Percentiles rank a stretch among this genome's conserved stretches.
These are phyloP conservation scores for Diaporthe vexans DNA, from an alignment of 2,329 filamentous ascomycete species.

Conservation along the genomic window DNA sequence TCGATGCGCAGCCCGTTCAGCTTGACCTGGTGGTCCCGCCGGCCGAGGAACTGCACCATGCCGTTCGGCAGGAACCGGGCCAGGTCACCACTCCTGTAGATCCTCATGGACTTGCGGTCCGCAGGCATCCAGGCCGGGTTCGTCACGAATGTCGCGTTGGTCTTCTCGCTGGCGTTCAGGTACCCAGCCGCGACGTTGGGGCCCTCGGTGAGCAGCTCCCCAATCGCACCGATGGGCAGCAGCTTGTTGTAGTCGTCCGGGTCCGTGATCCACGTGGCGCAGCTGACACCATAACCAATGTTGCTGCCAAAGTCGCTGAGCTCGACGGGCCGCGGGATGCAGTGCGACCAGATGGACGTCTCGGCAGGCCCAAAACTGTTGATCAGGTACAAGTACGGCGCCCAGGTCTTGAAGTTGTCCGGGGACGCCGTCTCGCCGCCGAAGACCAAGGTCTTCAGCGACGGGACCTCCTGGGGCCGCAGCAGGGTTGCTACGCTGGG, in stretches of 20 bases:
- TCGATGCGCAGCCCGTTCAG: slow-evolving; percentile 63
- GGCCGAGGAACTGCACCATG: slow-evolving; percentile 53
- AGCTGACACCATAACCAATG: slow-evolving; percentile 43
- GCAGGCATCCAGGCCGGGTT: slow-evolving; percentile 27
- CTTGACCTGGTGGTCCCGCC: slow-evolving; percentile 65
- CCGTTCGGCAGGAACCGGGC: slow-evolving; percentile 49
- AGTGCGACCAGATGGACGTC: slow-evolving; percentile 44
- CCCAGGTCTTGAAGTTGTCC: slow-evolving; percentile 63
- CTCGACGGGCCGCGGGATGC: slow-evolving; percentile 42
- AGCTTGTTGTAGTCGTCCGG: slow-evolving; percentile 44
- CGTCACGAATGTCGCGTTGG: slow-evolving; percentile 37
- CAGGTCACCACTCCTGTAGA: slow-evolving; percentile 55
- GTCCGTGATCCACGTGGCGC: slow-evolving; percentile 44
- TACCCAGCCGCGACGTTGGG: slow-evolving; percentile 55
- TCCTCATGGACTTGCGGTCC: slow-evolving; percentile 27
- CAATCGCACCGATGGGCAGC: slow-evolving; percentile 46
- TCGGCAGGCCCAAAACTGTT: slow-evolving; percentile 67
- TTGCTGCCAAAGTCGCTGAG: slow-evolving; percentile 35
- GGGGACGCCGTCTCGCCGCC: slow-evolving; percentile 68
- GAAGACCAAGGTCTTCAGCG: slow-evolving; percentile 32
- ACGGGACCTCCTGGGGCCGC: slow-evolving; percentile 35
- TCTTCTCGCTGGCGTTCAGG: slow-evolving; percentile 39
- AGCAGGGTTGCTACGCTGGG: slow-evolving; percentile 34
- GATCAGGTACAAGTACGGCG: slow-evolving; percentile 59
- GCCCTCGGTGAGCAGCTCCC: slow-evolving; percentile 53